Evolutionary conservation across 2,329 filamentous ascomycete genomes (phyloP).

Genomic region (Cladosporium sp.): DNA sequence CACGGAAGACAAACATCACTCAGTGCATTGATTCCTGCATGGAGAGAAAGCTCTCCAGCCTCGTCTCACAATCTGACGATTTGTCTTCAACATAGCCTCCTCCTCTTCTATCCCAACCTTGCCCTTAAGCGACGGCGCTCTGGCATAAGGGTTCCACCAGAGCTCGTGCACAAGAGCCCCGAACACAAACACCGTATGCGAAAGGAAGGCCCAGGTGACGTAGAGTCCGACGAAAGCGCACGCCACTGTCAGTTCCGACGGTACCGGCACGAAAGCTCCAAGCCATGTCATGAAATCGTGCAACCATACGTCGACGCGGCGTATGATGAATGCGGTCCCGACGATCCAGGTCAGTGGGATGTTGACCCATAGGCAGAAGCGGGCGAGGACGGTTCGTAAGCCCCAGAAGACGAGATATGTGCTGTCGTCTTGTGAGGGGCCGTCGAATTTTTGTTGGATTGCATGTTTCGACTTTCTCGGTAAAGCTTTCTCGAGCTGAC

Average conservation of each 20-base stretch:
- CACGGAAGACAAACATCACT: background rate
- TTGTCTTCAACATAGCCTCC: conserved; percentile 2
- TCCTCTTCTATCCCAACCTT: conserved; percentile 3
- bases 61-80: background rate
- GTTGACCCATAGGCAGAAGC: conserved; percentile 10
- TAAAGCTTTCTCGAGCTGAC: background rate
- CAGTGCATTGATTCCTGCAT: background rate
- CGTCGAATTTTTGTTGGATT: background rate
- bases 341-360: conserved; percentile 5
- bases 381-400: background rate
- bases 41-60: background rate
- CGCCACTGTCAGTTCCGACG: background rate
- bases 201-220: background rate
- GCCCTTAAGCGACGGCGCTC: conserved; percentile 2
- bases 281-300: background rate
- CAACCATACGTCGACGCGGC: background rate
- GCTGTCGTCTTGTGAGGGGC: conserved; percentile 4
- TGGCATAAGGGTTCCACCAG: conserved; percentile 10
- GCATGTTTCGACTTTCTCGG: background rate
- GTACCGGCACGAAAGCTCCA: background rate
- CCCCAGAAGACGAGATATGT: background rate
- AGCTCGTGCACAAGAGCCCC: background rate
- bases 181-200: conserved; percentile 2
- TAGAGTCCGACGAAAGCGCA: background rate
- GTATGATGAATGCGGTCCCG: background rate